Evolutionary conservation across 2,329 filamentous ascomycete species (phyloP).

Genomic region (Trichoderma atroviride): DNA sequence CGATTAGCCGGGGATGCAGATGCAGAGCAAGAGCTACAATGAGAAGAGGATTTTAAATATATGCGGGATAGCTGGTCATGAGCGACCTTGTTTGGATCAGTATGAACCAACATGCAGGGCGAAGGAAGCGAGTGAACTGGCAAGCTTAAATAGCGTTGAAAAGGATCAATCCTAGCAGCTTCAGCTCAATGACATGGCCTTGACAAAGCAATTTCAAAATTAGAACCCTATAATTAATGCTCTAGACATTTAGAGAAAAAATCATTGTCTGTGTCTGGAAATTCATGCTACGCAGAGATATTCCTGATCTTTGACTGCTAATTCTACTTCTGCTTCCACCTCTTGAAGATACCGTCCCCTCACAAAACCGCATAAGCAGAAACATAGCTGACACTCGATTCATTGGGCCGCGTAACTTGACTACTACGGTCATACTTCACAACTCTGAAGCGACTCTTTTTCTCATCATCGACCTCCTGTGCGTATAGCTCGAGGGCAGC

Average conservation of each 20-base stretch:
- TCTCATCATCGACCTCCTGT: constrained; percentile 42
- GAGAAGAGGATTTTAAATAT: neutral
- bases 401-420: constrained; percentile 64
- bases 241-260: neutral
- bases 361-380: constrained; percentile 83
- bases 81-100: neutral
- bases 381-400: constrained; percentile 93
- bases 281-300: neutral
- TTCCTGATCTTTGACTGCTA: neutral
- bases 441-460: constrained; percentile 70
- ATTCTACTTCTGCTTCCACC: neutral
- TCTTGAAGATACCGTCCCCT: neutral
- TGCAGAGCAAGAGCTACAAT: neutral
- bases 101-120: neutral
- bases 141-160: neutral
- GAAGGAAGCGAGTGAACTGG: neutral
- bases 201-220: constrained; percentile 10
- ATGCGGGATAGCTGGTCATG: neutral
- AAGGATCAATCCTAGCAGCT: neutral
- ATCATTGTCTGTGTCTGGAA: neutral
- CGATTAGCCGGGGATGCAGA: neutral
- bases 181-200: neutral
- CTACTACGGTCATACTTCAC: constrained; percentile 86
- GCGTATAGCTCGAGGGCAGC: constrained; percentile 74
- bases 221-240: neutral